phyloP scores from a whole-genome alignment of 257 asterid genomes.

The Paulownia fortunei region DNA sequence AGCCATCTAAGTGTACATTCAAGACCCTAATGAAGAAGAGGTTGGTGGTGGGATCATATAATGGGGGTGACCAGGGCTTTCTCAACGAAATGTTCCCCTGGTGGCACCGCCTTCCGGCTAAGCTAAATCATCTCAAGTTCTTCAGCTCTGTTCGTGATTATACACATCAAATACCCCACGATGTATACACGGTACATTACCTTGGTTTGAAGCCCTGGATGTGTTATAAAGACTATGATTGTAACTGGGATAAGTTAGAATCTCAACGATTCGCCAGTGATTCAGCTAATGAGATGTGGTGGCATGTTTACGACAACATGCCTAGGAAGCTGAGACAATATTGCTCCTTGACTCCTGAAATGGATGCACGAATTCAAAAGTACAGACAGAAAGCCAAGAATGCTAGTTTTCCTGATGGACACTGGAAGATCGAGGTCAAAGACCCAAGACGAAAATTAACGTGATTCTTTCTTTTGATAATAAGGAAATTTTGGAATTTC shows the following conservation, averaged over 20 bases:
- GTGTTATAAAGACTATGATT: slow-evolving; percentile 74
- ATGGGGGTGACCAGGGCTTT: slow-evolving; percentile 84
- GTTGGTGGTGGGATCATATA: slow-evolving; percentile 54
- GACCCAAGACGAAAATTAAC: slow-evolving; percentile 49
- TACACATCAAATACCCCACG: slow-evolving; percentile 19
- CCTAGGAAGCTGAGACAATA: slow-evolving; percentile 43
- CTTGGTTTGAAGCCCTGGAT: slow-evolving; percentile 86
- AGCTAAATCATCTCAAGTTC: slow-evolving; percentile 52
- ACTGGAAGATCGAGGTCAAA: slow-evolving; percentile 61
- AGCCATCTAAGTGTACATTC: slow-evolving; percentile 71
- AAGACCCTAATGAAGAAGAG: slow-evolving; percentile 56
- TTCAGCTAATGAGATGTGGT: slow-evolving; percentile 64
- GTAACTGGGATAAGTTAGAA: slow-evolving; percentile 64
- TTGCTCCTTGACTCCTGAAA: slow-evolving; percentile 52
- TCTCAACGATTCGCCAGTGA: slow-evolving; percentile 63
- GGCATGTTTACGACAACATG: slow-evolving; percentile 61
- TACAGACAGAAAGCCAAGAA: slow-evolving; percentile 48
- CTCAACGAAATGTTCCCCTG: slow-evolving; percentile 73
- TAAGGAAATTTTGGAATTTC: neutral
- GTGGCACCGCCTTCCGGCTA: slow-evolving; percentile 79
- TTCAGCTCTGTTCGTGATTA: slow-evolving; percentile 22
- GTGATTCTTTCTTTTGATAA: neutral
- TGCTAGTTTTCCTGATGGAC: slow-evolving; percentile 49
- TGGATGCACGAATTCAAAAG: slow-evolving; percentile 39
- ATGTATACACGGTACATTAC: slow-evolving; percentile 55